Evolutionary conservation across 2,329 filamentous ascomycete genomes (phyloP), one percentile per base, ranked within the genome.

Genomic region (Aspergillus sp.): DNA sequence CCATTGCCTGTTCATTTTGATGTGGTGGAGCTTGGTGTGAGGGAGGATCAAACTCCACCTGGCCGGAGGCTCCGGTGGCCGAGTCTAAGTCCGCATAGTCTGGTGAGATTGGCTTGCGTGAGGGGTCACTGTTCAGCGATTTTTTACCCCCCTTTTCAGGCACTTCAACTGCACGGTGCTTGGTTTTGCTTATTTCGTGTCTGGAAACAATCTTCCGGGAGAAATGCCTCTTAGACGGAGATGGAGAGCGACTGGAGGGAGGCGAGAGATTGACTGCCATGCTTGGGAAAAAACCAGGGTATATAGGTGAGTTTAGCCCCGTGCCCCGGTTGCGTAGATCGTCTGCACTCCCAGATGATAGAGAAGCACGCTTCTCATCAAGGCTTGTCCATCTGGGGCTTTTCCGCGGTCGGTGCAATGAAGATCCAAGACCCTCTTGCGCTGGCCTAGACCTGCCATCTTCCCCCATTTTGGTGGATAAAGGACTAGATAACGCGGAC

Each of bases 241-340:
- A 88, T 2, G 73, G 71, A 1, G 78, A 74, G 27, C 84, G 77
- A 57, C 82, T 88, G 5, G 73, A 73, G 3, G 75, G 71, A 1
- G 82, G 78, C 3, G 84, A 86, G 6, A 85, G 62, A 47, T 85
- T 82, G 52, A 79, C 74, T 26, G 77, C 77, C 49, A 83, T 78
- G 8, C 75, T 76, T 3, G 80, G 79, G 44, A 83, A 75, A 30
- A 77, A 72, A 1, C 69, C 66, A 34, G 59, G 50, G 29, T 60
- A 60, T 10, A 55, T 54, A 35, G 69, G 69, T 30, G 70, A 69
- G 44, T 60, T 67, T 5, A 69, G 64, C 26, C 56, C 70, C 56
- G 57, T 79, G 65, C 49, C 74, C 43, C 65, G 55, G 45, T 54
- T 32, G 30, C 8, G 60, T 48, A 55, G 59, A 41, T 65, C 61